Evolutionary conservation across 352 stramenopile genomes (phyloP).

Genomic region (Globisporangium nagaii): DNA sequence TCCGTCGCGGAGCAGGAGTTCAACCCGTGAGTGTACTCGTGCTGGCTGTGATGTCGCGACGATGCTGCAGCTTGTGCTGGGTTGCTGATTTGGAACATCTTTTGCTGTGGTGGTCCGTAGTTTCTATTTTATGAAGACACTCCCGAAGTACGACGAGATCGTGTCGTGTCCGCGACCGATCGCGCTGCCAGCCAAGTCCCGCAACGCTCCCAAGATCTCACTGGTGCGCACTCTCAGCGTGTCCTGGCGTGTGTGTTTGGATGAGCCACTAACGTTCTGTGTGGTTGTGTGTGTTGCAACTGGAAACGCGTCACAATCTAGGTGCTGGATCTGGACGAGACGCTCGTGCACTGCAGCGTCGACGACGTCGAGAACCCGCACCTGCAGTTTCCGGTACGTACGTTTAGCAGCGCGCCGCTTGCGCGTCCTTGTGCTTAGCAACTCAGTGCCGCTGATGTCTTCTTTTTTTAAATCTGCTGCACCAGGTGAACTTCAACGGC

Average conservation of each 20-base stretch:
- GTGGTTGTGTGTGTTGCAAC: neutral
- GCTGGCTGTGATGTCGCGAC: too few species aligned
- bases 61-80: too few species aligned
- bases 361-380: conserved; percentile 93
- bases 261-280: neutral
- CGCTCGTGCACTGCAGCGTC: conserved; percentile 98
- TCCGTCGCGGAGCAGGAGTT: conserved; percentile 51
- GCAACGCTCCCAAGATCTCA: conserved; percentile 61
- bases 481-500: conserved; percentile 92
- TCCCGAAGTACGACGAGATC: conserved; percentile 77
- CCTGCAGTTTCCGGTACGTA: conserved; percentile 91
- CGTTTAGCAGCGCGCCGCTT: neutral
- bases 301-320: conserved; percentile 9
- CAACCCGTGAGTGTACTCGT: conserved; percentile 60
- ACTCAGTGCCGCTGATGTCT: neutral
- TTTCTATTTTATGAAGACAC: conserved; percentile 85
- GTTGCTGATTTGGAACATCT: neutral
- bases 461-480: too few species aligned
- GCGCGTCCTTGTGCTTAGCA: too few species aligned
- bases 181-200: conserved; percentile 51
- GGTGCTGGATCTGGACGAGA: conserved; percentile 99
- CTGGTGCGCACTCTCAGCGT: conserved; percentile 25
- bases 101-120: conserved; percentile 17
- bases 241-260: neutral
- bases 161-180: conserved; percentile 38